Evolutionary conservation across 306 rosid genomes (phyloP).

Genomic region (peach (Prunus persica)): Prunus_persica_NCBIv2 NC_034014.1:25191001-25191500

Average conservation of each 20-base stretch:
- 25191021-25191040: no score
- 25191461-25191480: constrained; percentile 56
- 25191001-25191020: no score
- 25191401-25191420: constrained; percentile 48
- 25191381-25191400: constrained; percentile 64
- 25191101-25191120: no score
- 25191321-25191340: constrained; percentile 73
- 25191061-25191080: no score
- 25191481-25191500: constrained; percentile 64
- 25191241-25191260: constrained; percentile 59
- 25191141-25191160: no score
- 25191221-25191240: constrained; percentile 20
- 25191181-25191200: no score
- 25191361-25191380: constrained; percentile 80
- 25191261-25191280: constrained; percentile 44
- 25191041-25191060: no score
- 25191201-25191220: no score
- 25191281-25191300: constrained; percentile 40
- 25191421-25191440: constrained; percentile 85
- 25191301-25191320: constrained; percentile 66
- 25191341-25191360: constrained; percentile 70
- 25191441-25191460: constrained; percentile 68
- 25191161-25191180: no score
- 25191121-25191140: no score
- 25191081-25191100: no score